These are phyloP conservation scores for Hypoxylon crocopeplum DNA, from an alignment of 495 filamentous ascomycete species.

Conservation along the genomic window DNA sequence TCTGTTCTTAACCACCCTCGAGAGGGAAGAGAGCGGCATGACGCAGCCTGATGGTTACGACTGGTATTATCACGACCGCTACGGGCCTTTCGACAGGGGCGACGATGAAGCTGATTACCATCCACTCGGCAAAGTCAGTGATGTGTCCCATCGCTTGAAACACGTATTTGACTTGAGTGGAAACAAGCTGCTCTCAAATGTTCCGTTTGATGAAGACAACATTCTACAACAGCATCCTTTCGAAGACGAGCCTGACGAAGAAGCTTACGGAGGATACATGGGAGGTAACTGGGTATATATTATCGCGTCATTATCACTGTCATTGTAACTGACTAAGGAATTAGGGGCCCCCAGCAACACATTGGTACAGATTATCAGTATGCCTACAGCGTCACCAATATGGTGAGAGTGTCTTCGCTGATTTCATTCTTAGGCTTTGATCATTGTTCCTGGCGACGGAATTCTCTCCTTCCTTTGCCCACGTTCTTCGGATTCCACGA, in stretches of 20 bases:
- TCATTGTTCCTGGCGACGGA: constrained; percentile 24
- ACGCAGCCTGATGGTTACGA: constrained; percentile 26
- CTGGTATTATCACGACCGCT: constrained; percentile 18
- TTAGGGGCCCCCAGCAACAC: constrained; percentile 38
- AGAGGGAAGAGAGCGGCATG: constrained; percentile 36
- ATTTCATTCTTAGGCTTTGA: constrained; percentile 16
- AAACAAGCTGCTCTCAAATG: constrained; percentile 14
- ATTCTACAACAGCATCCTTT: constrained; percentile 46
- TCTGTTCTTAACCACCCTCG: constrained; percentile 47
- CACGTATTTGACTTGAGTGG: constrained; percentile 39
- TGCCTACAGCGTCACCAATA: constrained; percentile 1
- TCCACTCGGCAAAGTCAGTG: background rate
- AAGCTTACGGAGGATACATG: constrained; percentile 47
- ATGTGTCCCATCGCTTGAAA: background rate
- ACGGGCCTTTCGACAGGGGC: no score
- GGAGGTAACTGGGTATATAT: constrained; percentile 44
- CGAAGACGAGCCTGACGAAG: constrained; percentile 44
- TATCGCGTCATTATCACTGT: constrained; percentile 1
- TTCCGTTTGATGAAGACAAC: constrained; percentile 36
- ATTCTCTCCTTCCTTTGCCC: constrained; percentile 1
- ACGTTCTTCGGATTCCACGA: no score
- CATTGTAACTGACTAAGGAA: background rate
- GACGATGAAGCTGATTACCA: no score
- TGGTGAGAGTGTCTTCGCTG: background rate
- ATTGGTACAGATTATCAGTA: constrained; percentile 48